phyloP scores from a whole-genome alignment of 176 grass and related monocot genomes.

The Aechmea fasciata region DNA sequence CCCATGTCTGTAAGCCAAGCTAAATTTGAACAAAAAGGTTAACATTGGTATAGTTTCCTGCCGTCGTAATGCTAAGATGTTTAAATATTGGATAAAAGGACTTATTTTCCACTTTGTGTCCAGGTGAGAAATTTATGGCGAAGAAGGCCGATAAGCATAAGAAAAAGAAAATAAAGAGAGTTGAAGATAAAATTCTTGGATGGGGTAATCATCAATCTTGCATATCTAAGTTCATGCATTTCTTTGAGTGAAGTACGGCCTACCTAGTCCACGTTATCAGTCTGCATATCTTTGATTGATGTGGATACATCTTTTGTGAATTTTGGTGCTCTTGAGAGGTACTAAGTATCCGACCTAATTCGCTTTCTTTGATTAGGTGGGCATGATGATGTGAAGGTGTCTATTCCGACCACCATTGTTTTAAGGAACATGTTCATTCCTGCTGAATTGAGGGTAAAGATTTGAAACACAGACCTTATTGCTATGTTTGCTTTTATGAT shows the following conservation, averaged over 20 bases:
- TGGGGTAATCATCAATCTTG: constrained; percentile 58
- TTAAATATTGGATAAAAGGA: neutral
- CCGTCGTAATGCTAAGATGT: neutral
- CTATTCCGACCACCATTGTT: constrained; percentile 61
- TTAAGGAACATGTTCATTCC: constrained; percentile 78
- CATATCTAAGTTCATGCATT: constrained; percentile 1
- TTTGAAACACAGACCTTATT: constrained; percentile 14
- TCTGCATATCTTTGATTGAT: neutral
- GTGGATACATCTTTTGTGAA: constrained; percentile 2
- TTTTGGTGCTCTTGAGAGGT: neutral
- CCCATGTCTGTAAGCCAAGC: constrained; percentile 71
- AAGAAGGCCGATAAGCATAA: constrained; percentile 82
- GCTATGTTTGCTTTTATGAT: too few relatives aligned
- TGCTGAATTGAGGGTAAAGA: constrained; percentile 77
- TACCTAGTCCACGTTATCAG: neutral
- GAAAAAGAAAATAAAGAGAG: constrained; percentile 83
- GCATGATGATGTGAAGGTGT: constrained; percentile 83
- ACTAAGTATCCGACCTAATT: too few relatives aligned
- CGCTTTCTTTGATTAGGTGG: constrained; percentile 54
- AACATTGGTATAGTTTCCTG: constrained; percentile 6
- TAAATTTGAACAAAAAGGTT: constrained; percentile 92
- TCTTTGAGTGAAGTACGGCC: neutral
- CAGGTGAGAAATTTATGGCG: constrained; percentile 65
- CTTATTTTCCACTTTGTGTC: constrained; percentile 18
- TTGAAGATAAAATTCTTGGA: constrained; percentile 91